Conservation (phyloP, 345 rosid species). For the Ceriops decandra region DNA sequence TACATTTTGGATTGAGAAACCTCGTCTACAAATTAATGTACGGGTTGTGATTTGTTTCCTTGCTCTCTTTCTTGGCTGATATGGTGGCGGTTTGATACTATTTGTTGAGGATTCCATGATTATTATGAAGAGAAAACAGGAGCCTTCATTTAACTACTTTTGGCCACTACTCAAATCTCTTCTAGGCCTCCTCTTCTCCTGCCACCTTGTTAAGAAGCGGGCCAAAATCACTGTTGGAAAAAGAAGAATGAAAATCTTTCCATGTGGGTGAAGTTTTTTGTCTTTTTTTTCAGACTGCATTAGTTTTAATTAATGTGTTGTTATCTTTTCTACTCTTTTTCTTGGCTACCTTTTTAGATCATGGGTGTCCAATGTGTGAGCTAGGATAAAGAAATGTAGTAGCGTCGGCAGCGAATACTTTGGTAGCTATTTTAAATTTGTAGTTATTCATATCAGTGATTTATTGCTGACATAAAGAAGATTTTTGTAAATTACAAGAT, state of each 20-base stretch:
- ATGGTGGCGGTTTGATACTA: background rate
- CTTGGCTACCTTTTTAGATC: too few relatives aligned
- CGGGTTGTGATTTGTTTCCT: background rate
- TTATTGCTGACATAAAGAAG: too few relatives aligned
- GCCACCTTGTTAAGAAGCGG: background rate
- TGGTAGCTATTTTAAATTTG: too few relatives aligned
- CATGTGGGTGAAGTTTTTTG: background rate
- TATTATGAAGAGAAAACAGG: too few relatives aligned
- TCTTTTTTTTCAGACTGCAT: background rate
- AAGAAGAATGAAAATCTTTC: background rate
- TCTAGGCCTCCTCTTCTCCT: background rate
- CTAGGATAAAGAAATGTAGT: too few relatives aligned
- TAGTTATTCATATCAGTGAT: too few relatives aligned
- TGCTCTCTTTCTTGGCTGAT: background rate
- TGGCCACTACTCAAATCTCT: background rate
- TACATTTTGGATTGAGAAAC: background rate
- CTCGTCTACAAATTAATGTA: background rate
- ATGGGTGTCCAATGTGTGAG: too few relatives aligned
- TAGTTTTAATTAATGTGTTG: background rate
- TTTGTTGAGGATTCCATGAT: background rate
- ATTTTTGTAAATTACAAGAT: background rate
- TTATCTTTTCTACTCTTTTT: too few relatives aligned
- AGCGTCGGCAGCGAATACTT: too few relatives aligned
- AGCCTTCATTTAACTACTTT: background rate
- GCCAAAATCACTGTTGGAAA: background rate